Conservation (phyloP, 2,329 filamentous ascomycete genomes). For the Ramularia endophylla region DNA sequence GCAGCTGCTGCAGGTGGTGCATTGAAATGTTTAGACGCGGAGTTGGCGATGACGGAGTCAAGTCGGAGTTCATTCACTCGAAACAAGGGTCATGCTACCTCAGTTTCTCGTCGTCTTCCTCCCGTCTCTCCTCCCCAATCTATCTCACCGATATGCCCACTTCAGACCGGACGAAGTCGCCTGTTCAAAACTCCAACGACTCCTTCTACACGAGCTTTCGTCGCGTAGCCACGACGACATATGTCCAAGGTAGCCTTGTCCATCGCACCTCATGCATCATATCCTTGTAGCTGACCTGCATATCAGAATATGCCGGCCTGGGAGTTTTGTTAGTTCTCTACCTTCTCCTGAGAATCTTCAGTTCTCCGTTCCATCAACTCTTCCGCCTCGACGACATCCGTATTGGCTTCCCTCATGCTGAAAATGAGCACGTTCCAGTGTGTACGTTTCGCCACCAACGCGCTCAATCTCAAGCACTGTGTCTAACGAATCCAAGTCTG, state of each 20-base stretch:
- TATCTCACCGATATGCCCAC: no score
- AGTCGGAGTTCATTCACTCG: no score
- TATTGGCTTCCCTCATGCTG: constrained; percentile 81
- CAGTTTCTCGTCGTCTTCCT: no score
- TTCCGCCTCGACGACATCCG: constrained; percentile 81
- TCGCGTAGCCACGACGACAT: constrained; percentile 57
- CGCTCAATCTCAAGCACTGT: no score
- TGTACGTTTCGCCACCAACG: constrained; percentile 45
- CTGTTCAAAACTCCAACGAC: constrained; percentile 6
- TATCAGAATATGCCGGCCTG: constrained; percentile 71
- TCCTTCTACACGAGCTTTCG: constrained; percentile 16
- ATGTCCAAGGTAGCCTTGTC: constrained; percentile 45
- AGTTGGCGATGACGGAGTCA: constrained; percentile 1
- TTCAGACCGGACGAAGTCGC: constrained; percentile 1
- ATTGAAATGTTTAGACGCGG: constrained; percentile 3
- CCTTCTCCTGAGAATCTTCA: constrained; percentile 55
- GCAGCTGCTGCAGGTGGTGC: no score
- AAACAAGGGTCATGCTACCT: no score
- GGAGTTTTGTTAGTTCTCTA: constrained; percentile 62
- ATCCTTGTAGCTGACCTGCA: no score
- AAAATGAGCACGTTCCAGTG: constrained; percentile 75
- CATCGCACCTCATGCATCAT: no score
- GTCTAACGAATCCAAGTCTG: constrained; percentile 42
- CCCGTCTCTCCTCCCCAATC: no score
- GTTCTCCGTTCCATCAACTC: constrained; percentile 88